Evolutionary conservation across 2,329 filamentous ascomycete genomes (phyloP), one percentile per base, ranked within the genome.

Genomic region (Aspergillus sp.): DNA sequence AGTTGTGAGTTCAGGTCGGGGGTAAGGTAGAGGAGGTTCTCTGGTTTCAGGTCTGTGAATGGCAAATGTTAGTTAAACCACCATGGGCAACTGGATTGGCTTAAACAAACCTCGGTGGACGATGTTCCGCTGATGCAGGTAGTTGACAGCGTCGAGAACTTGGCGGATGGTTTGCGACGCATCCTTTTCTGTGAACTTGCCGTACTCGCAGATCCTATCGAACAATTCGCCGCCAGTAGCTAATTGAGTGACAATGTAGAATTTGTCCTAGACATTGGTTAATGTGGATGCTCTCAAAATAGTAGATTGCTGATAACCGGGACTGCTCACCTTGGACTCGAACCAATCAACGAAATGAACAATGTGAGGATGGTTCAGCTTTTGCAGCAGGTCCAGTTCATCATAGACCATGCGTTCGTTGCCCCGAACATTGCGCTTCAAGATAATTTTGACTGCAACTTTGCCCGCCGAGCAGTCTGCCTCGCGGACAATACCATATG

Each of bases 351-450:
- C 89, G 72, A 99, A 99, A 66, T 89, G 88, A 78, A 99, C 95
- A 73, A 99, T 99, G 77, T 98, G 91, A 53, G 91, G 90, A 74
- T 99, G 95, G 71, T 92, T 85, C 71, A 99, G 85, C 58, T 86
- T 85, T 78, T 97, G 92, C 63, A 99, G 84, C 86, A 99, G 92
- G 65, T 92, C 85, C 68, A 99, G 83, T 80, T 99, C 95, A 75
- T 99, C 95, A 74, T 96, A 95, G 41, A 99, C 95, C 95, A 99
- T 99, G 75, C 89, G 87, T 81, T 99, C 95, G 69, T 98, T 98
- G 64, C 93, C 93, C 75, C 93, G 96, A 73, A 99, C 93, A 77
- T 96, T 98, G 82, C 96, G 97, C 85, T 99, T 99, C 71, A 98
- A 81, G 76, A 99, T 99, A 74, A 99, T 98, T 83, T 99, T 99